Percentiles rank a stretch among this genome's conserved stretches.
These are phyloP conservation scores for Saraca asoca DNA, from an alignment of 331 rosid genomes.

Conservation along the genomic window DNA sequence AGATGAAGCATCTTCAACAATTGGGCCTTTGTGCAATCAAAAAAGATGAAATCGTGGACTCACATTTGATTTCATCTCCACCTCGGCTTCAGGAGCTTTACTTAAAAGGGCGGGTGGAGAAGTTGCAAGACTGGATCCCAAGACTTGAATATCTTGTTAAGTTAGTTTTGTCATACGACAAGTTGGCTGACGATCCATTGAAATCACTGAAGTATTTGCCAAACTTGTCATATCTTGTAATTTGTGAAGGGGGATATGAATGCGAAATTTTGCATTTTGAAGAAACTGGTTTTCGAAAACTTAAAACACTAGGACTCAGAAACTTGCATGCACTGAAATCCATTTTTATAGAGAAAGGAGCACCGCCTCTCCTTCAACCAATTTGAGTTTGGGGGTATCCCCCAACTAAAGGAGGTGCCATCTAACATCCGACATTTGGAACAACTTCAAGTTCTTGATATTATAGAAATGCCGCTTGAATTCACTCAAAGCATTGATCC, in stretches of 20 bases:
- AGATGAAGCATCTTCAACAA: no score
- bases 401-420: no score
- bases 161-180: background rate
- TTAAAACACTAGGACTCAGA: background rate
- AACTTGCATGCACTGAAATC: background rate
- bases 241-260: background rate
- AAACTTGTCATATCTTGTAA: background rate
- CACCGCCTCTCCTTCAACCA: slow-evolving; percentile 3
- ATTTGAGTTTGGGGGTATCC: no score
- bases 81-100: no score
- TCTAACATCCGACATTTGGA: no score
- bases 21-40: no score
- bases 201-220: background rate
- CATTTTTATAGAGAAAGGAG: slow-evolving; percentile 13
- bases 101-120: background rate
- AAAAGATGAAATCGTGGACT: no score
- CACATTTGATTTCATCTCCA: no score
- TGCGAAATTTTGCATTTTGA: slow-evolving; percentile 19
- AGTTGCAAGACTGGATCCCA: slow-evolving; percentile 20
- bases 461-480: no score
- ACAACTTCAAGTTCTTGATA: no score
- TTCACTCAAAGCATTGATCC: no score
- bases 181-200: background rate
- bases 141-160: background rate
- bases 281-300: no score